Base-by-base conservation (phyloP, 768 basidiomycete genomes). In the Trametopsis cervina region DNA sequence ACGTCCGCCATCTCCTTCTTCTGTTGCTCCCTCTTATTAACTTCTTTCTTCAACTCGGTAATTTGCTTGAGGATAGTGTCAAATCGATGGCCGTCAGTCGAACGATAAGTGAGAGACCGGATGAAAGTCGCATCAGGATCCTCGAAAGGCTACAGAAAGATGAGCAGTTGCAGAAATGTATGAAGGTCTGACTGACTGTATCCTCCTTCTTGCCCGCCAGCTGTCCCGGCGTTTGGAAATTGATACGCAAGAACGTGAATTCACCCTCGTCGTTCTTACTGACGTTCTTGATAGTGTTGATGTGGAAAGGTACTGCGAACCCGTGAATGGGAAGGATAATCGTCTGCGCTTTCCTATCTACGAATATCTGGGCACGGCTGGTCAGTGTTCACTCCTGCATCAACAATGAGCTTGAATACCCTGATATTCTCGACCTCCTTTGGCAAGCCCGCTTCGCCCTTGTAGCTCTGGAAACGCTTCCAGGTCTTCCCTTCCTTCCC, bases 1-100 rank as follows among this genome's bases (percentile, higher is more conserved):
- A 98, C 95, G 60, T 99, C 95, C 2, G 95, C 95, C 82, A 98
- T 84, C 64, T 97, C 94, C 65, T 94, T 96, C 75, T 90, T 89
- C 66, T 98, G 94, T 50, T 91, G 91, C 63, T 98, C 96, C 25
- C 91, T 80, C 69, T 98, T 99, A 63, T 91, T 94, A 39, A 92
- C 92, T 48, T 92, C 89, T 65, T 96, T 97, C 74, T 97, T 95
- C 56, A 98, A 66, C 44, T 92, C 92, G 2, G 88, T 94, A 52
- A 99, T 98, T 58, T 90, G 85, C 64, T 88, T 94, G 62, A 79
- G 86, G 20, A 98, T 77, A 51, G 76, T 80, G 59, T 94, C 85
- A 59, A 98, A 91, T 37, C 94, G 92, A 56, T 87, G 84, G 7
- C 78, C 78, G 56, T 99, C 95, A 6, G 83, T 75, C 10, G 91